Conservation (phyloP, 306 rosid species). For the Senna siamea region DNA sequence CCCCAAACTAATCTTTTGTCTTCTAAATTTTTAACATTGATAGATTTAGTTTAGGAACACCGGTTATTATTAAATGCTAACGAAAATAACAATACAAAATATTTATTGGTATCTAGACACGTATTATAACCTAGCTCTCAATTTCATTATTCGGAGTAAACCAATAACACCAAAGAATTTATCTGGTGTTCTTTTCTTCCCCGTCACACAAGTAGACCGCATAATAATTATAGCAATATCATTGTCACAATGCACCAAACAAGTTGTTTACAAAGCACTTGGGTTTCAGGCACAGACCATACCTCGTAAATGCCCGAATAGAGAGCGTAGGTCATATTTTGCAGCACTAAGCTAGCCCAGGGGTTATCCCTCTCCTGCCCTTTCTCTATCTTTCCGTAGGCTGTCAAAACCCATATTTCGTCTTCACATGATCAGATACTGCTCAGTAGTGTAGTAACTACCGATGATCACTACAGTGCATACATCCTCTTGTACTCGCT, state of each 20-base stretch:
- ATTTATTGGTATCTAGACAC: neutral
- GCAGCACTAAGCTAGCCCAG: neutral
- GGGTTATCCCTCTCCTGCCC: neutral
- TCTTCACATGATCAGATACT: constrained; percentile 20
- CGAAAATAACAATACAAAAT: neutral
- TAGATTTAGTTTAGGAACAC: neutral
- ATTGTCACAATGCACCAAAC: neutral
- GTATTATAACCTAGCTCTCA: neutral
- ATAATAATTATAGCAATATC: neutral
- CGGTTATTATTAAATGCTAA: neutral
- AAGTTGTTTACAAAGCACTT: neutral
- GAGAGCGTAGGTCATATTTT: neutral
- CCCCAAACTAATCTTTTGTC: too few relatives aligned
- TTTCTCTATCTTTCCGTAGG: neutral
- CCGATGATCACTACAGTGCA: too few relatives aligned
- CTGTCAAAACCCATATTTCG: constrained; percentile 13
- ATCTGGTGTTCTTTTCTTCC: neutral
- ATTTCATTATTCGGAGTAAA: neutral
- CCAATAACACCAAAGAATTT: neutral
- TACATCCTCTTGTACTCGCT: constrained; percentile 89
- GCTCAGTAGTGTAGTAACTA: constrained; percentile 1
- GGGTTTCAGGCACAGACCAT: neutral
- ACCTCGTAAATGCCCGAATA: neutral
- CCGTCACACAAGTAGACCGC: neutral
- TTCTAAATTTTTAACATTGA: neutral